Evolutionary conservation across 768 basidiomycete species (phyloP).

Genomic region (Psilocybe azurescens): DNA sequence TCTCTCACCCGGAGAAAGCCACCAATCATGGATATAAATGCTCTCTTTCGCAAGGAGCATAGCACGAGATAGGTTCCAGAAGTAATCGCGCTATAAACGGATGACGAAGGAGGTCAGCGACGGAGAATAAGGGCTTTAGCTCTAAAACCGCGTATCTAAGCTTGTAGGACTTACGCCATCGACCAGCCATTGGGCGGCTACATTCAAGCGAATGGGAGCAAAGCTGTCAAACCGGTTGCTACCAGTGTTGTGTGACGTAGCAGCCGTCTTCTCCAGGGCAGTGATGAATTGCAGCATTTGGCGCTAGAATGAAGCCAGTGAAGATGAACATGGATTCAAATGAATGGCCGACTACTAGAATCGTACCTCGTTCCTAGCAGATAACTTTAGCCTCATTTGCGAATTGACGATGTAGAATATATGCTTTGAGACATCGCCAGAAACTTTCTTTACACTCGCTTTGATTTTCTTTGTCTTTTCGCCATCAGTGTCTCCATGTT

Average conservation of each 20-base stretch:
- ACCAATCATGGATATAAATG: constrained; percentile 99
- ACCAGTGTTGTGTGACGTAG: constrained; percentile 76
- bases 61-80: constrained; percentile 95
- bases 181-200: constrained; percentile 97
- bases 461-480: constrained; percentile 52
- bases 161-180: constrained; percentile 76
- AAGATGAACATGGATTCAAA: background rate
- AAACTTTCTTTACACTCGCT: constrained; percentile 23
- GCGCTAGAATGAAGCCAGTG: constrained; percentile 48
- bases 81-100: constrained; percentile 88
- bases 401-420: constrained; percentile 94
- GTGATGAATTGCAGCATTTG: constrained; percentile 99
- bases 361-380: constrained; percentile 82
- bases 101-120: constrained; percentile 4
- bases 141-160: background rate
- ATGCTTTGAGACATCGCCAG: constrained; percentile 84
- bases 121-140: background rate
- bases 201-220: constrained; percentile 90
- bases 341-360: background rate
- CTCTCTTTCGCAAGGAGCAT: constrained; percentile 85
- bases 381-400: constrained; percentile 86
- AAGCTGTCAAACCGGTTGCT: constrained; percentile 93
- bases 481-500: constrained; percentile 28
- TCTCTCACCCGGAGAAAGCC: constrained; percentile 82
- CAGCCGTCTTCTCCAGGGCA: constrained; percentile 81